These are phyloP conservation scores for Microascus cirrosus DNA, from an alignment of 2,329 filamentous ascomycete genomes.

Conservation along the genomic window DNA sequence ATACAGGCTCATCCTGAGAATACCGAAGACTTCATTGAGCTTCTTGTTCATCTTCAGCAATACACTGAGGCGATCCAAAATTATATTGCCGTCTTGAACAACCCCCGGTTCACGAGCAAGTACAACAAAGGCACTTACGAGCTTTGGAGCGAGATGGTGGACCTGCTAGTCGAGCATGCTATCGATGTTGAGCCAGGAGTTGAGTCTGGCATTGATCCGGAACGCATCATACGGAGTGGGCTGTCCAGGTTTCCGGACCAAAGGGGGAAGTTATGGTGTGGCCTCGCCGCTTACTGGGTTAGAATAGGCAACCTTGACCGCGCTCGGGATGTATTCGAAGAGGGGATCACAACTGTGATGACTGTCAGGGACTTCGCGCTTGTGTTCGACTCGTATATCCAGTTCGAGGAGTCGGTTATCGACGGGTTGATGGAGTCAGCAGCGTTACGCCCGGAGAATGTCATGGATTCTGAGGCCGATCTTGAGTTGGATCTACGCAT, in stretches of 20 bases:
- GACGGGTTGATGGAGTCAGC: constrained; percentile 84
- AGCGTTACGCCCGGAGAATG: constrained; percentile 67
- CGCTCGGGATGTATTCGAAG: constrained; percentile 87
- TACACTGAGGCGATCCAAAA: constrained; percentile 86
- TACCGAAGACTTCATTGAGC: constrained; percentile 86
- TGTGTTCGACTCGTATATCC: constrained; percentile 90
- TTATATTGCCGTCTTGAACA: constrained; percentile 88
- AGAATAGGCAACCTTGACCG: constrained; percentile 85
- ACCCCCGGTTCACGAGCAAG: constrained; percentile 82
- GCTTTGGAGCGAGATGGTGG: constrained; percentile 96
- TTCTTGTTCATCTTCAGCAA: constrained; percentile 67
- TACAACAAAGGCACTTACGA: constrained; percentile 92
- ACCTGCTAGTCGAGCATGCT: constrained; percentile 83
- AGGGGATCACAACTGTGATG: constrained; percentile 96
- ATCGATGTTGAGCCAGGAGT: constrained; percentile 72
- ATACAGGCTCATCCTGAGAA: constrained; percentile 97
- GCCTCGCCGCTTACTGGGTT: constrained; percentile 93
- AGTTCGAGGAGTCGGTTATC: constrained; percentile 95
- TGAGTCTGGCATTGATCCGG: constrained; percentile 77
- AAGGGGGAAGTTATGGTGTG: constrained; percentile 88
- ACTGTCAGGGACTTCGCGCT: constrained; percentile 95
- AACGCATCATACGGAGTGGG: constrained; percentile 85
- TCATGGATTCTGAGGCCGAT: constrained; percentile 72
- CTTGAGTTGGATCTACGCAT: constrained; percentile 93
- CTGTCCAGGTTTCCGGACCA: constrained; percentile 88